Percentiles rank a stretch among this genome's conserved stretches.
Evolutionary conservation across 441 rosid species (phyloP).

Genomic region (Brassica hybrid): DNA sequence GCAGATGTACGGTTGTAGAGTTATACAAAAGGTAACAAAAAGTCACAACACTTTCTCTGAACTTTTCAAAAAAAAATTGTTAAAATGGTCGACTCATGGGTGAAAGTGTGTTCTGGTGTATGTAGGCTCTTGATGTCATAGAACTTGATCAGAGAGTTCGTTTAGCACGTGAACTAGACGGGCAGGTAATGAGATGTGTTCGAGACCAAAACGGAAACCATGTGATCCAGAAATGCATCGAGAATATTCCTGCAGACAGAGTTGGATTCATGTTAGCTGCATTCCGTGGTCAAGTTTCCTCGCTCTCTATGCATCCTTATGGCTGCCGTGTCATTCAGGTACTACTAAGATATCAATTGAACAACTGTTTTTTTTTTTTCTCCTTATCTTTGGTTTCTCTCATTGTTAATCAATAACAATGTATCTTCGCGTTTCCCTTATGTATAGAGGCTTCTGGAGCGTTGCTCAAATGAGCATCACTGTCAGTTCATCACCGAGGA

Average conservation of each 20-base stretch:
- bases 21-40: conserved; percentile 72
- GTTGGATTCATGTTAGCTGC: conserved; percentile 75
- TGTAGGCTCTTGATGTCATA: conserved; percentile 83
- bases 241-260: conserved; percentile 64
- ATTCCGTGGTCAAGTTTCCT: conserved; percentile 78
- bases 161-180: conserved; percentile 80
- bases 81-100: background rate
- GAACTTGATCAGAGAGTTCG: conserved; percentile 78
- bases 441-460: conserved; percentile 85
- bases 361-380: background rate
- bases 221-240: conserved; percentile 93
- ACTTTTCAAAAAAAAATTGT: background rate
- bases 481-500: conserved; percentile 80
- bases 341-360: conserved; percentile 6
- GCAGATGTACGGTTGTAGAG: conserved; percentile 92
- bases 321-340: conserved; percentile 97
- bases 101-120: conserved; percentile 35
- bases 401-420: conserved; percentile 4
- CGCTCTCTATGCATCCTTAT: conserved; percentile 86
- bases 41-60: background rate
- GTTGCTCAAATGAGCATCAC: conserved; percentile 66
- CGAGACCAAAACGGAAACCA: conserved; percentile 97
- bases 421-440: conserved; percentile 23
- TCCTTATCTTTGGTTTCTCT: conserved; percentile 19
- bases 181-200: conserved; percentile 84